These are phyloP conservation scores for Talaromyces verruculosus DNA, from an alignment of 2,329 filamentous ascomycete species.

Conservation along the genomic window DNA sequence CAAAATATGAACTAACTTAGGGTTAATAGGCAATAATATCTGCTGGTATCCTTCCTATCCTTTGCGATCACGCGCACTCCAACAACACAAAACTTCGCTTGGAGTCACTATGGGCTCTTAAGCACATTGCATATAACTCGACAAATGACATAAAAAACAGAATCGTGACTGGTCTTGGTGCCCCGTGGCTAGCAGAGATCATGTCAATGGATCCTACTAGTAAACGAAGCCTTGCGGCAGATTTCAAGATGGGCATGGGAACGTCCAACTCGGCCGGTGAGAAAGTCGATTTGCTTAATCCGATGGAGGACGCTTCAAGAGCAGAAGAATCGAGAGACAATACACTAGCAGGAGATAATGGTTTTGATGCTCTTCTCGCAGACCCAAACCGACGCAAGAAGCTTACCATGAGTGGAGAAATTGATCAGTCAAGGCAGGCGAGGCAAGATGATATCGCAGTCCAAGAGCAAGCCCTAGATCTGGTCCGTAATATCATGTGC, in stretches of 20 bases:
- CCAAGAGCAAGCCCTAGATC: conserved; percentile 86
- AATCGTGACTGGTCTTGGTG: conserved; percentile 73
- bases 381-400: conserved; percentile 43
- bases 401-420: conserved; percentile 61
- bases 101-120: conserved; percentile 89
- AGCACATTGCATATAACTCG: conserved; percentile 78
- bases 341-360: conserved; percentile 25
- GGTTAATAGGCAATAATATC: conserved; percentile 65
- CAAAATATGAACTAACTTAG: conserved; percentile 4
- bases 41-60: conserved; percentile 69
- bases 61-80: conserved; percentile 83
- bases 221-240: conserved; percentile 34
- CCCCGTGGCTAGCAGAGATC: conserved; percentile 76
- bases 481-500: conserved; percentile 85
- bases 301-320: conserved; percentile 38
- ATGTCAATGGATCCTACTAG: conserved; percentile 59
- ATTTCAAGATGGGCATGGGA: conserved; percentile 50
- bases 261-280: conserved; percentile 61
- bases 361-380: conserved; percentile 36
- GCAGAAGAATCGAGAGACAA: conserved; percentile 37
- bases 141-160: conserved; percentile 71
- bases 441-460: conserved; percentile 78
- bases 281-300: conserved; percentile 60
- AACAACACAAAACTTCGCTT: conserved; percentile 74
- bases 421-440: conserved; percentile 65